A percentile compares a stretch with the other conserved stretches of the same genome.
phyloP scores from a whole-genome alignment of 2,329 filamentous ascomycete species.

The Nectriaceae sp. region DNA sequence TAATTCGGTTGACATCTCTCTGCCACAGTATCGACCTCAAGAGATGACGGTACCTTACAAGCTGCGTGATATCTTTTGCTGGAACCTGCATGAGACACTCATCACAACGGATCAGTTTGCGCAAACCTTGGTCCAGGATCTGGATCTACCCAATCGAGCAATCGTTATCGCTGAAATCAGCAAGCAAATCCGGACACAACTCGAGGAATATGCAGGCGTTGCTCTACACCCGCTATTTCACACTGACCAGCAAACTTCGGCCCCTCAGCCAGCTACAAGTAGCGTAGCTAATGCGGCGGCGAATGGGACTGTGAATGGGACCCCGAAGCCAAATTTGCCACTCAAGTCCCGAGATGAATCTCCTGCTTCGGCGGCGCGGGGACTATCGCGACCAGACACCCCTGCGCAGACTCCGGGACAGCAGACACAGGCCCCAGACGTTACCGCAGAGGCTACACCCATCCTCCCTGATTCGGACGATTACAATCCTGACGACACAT shows the following conservation, averaged over 20 bases:
- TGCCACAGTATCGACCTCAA: conserved; percentile 77
- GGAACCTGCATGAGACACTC: conserved; percentile 94
- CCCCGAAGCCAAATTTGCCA: conserved; percentile 31
- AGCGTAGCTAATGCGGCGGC: conserved; percentile 12
- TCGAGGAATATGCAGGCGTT: conserved; percentile 94
- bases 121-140: conserved; percentile 83
- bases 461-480: conserved; percentile 66
- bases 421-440: conserved; percentile 46
- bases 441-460: conserved; percentile 71
- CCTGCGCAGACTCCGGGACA: conserved; percentile 54
- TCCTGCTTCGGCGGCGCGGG: conserved; percentile 36
- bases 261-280: conserved; percentile 20
- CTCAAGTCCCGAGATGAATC: conserved; percentile 42
- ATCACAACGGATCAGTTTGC: conserved; percentile 96
- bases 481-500: conserved; percentile 89
- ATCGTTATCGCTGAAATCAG: conserved; percentile 78
- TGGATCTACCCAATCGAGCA: conserved; percentile 80
- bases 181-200: conserved; percentile 89
- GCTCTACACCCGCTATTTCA: conserved; percentile 93
- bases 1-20: conserved; percentile 65
- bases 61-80: conserved; percentile 92
- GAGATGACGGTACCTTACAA: conserved; percentile 84
- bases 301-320: conserved; percentile 20
- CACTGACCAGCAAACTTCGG: conserved; percentile 43
- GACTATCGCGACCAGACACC: conserved; percentile 55